Base-by-base conservation (phyloP, 2,329 filamentous ascomycete species). In the Aureobasidium melanogenum region DNA sequence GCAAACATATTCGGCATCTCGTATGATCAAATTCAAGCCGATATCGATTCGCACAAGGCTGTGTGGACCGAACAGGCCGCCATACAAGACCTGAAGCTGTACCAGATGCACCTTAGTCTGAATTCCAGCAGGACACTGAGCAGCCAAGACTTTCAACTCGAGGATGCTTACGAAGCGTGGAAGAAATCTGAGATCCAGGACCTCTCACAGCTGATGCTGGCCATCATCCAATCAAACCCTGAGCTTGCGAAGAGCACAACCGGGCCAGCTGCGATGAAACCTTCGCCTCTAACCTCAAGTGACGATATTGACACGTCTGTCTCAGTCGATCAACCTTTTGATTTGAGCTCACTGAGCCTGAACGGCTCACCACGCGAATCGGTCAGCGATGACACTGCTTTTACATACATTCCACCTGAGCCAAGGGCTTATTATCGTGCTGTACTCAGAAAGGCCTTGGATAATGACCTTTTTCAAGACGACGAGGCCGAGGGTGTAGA, bases 41-140 rank as follows among this genome's bases (percentile, higher is more conserved):
- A 97, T 69, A 89, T 99, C 70, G 88, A 96, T 73, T 83, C 85
- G 52, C 84, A 96, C 73, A 88, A 88, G 66, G 80, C 84, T 5
- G 75, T 84, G 1, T 99, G 94, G 94, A 97, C 91, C 0, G 91
- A 96, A 71, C 90, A 93, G 71, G 90, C 91, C 43, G 94, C 93
- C 1, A 78, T 99, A 63, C 87, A 87, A 67, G 94, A 99, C 72
- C 82, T 97, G 68, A 99, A 99, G 75, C 84, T 88, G 10, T 99
- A 99, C 71, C 94, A 97, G 72, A 87, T 90, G 65, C 87, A 93
- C 64, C 80, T 99, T 61, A 95, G 88, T 69, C 83, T 93, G 8
- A 87, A 90, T 69, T 88, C 88, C 64, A 81, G 84, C 48, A 89
- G 81, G 62, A 92, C 93, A 0, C 75, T 99, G 52, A 85, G 87